Evolutionary conservation across 2,329 filamentous ascomycete species (phyloP), one percentile per base, ranked within the genome.

Genomic region (Cladophialophora bantiana): DNA sequence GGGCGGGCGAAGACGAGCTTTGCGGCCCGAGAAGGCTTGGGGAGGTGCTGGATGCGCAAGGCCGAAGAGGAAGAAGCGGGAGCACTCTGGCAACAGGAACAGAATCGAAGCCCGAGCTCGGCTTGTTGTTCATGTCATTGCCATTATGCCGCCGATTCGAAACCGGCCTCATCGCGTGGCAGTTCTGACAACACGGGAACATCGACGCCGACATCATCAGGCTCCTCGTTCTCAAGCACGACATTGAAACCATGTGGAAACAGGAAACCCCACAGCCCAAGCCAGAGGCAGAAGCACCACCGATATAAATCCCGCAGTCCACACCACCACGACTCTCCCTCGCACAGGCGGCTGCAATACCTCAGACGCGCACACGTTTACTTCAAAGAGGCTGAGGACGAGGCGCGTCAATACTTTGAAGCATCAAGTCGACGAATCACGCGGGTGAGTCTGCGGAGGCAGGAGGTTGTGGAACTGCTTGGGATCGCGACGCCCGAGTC

Each of bases 11-110:
- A 68, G 50, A 64, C 56, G 10, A 62, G 57, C 15, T 64, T 65
- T 20, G 65, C 62, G 2, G 65, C 65, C 3, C 53, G 64, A 20
- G 65, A 68, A 35, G 65, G 65, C 1, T 38, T 68, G 32, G 65
- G 59, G 13, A 53, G 59, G 40, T 66, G 64, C 36, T 58, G 31
- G 18, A 7, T 64, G 13, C 48, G 32, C 10, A 53, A 58, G 40
- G 57, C 53, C n/a, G 26, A n/a, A 15, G 35, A 35, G 10, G 56
- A 56, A 6, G 50, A 59, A 26, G 20, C n/a, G 13, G 55, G 32
- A 34, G 48, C 55, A 38, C 26, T 31, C 9, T 26, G 31, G 50
- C 50, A 48, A 45, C 13, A 34, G 26, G 61, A 45, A n/a, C 18
- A 54, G 59, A 50, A n/a, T 40, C 26, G 31, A 34, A 50, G 50